phyloP scores from a whole-genome alignment of 441 rosid genomes.

The Macaranga tanarius region DNA sequence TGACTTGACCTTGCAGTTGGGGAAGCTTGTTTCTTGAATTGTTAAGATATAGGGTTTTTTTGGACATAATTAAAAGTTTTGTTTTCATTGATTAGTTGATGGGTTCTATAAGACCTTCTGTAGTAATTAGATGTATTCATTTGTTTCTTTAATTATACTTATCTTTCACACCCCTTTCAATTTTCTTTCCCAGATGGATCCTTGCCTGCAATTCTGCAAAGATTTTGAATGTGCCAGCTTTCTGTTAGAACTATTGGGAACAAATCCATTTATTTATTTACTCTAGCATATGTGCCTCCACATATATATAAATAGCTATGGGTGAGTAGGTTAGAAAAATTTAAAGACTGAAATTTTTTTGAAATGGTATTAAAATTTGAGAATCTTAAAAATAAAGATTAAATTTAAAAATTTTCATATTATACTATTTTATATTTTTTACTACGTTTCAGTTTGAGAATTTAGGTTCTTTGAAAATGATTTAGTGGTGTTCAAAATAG shows the following conservation, averaged over 20 bases:
- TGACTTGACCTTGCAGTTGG: constrained; percentile 58
- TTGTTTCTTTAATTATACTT: neutral
- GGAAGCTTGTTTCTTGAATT: constrained; percentile 30
- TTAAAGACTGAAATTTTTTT: too few relatives aligned
- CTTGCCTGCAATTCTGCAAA: neutral
- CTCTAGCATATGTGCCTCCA: neutral
- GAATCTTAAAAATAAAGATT: too few relatives aligned
- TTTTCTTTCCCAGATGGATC: neutral
- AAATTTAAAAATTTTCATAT: too few relatives aligned
- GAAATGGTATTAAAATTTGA: too few relatives aligned
- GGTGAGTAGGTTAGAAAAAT: too few relatives aligned
- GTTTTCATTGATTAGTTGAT: neutral
- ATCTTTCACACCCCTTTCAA: neutral
- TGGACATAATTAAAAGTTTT: neutral
- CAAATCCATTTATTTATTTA: too few relatives aligned
- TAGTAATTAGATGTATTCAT: neutral
- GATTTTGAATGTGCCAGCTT: too few relatives aligned
- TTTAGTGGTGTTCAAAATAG: too few relatives aligned
- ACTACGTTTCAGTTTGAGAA: too few relatives aligned
- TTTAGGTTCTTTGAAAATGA: too few relatives aligned
- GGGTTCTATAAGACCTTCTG: neutral
- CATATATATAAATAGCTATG: too few relatives aligned
- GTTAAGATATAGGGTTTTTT: constrained; percentile 6
- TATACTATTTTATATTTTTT: too few relatives aligned
- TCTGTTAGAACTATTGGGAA: neutral